phyloP scores from a whole-genome alignment of 208 protist genomes.

The Leishmania mexicana region DNA sequence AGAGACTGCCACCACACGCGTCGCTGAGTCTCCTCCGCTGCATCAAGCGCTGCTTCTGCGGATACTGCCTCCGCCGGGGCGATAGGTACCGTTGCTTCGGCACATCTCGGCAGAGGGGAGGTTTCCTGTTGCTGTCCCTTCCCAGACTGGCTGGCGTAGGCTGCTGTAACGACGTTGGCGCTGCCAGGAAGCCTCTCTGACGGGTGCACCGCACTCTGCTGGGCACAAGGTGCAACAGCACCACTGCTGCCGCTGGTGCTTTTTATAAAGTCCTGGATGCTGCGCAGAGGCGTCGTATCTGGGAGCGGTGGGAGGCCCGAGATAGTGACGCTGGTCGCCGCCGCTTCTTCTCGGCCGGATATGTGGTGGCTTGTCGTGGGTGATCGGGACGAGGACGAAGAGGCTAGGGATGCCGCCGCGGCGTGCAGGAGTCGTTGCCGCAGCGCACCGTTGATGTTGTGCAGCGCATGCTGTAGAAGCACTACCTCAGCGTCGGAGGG shows the following conservation, averaged over 20 bases:
- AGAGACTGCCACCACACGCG: slow-evolving; percentile 20
- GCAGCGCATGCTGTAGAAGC: slow-evolving; percentile 34
- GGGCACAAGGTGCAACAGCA: not conserved
- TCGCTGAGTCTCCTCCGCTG: not conserved
- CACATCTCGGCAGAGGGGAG: not conserved
- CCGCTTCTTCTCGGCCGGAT: slow-evolving; percentile 4
- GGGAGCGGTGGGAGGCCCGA: slow-evolving; percentile 20
- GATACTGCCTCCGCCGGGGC: not conserved
- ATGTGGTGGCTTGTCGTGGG: slow-evolving; percentile 6
- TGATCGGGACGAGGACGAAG: slow-evolving; percentile 22
- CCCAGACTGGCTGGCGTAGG: not conserved
- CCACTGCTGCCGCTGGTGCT: not conserved
- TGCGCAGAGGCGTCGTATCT: slow-evolving; percentile 26
- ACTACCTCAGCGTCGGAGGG: slow-evolving; percentile 41
- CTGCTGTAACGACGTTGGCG: not conserved
- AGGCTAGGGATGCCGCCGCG: slow-evolving; percentile 23
- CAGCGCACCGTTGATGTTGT: slow-evolving; percentile 27
- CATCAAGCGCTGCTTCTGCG: not conserved
- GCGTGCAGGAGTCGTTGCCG: slow-evolving; percentile 33
- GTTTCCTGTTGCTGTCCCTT: not conserved
- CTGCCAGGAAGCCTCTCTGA: not conserved
- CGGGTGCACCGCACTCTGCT: not conserved
- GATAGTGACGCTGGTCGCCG: slow-evolving; percentile 2
- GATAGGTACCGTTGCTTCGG: not conserved
- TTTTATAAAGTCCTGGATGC: not conserved